These are phyloP conservation scores for Aspergillus ellipticus DNA, from an alignment of 495 filamentous ascomycete genomes.

Conservation along the genomic window DNA sequence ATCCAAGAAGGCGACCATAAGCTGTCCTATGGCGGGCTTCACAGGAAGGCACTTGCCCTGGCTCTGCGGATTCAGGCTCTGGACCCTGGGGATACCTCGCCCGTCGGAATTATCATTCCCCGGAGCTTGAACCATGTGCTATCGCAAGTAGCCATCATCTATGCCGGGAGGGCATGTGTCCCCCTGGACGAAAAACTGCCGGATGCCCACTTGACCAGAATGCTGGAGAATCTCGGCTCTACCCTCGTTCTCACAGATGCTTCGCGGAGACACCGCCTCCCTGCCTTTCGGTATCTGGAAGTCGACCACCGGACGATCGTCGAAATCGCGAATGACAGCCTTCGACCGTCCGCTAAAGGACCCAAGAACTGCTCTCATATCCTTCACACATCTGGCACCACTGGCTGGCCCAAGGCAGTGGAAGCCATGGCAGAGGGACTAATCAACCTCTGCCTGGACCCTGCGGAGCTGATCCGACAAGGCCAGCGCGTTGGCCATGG, in stretches of 20 bases:
- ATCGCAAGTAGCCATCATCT: slow-evolving; percentile 7
- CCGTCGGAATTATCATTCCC: slow-evolving; percentile 2
- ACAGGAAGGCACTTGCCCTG: background rate
- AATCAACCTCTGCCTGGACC: background rate
- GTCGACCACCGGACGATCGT: background rate
- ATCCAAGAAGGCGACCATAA: too few relatives aligned
- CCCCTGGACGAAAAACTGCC: slow-evolving; percentile 5
- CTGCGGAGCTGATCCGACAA: background rate
- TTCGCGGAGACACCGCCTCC: background rate
- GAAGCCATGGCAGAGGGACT: background rate
- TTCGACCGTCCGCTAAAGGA: background rate
- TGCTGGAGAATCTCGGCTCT: background rate
- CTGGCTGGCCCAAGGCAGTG: slow-evolving; percentile 7
- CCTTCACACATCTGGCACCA: slow-evolving; percentile 9
- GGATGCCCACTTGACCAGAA: background rate
- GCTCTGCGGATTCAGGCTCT: background rate
- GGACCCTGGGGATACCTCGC: background rate
- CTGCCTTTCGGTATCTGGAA: background rate
- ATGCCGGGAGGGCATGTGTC: slow-evolving; percentile 5
- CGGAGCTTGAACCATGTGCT: slow-evolving; percentile 6
- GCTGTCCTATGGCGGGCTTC: slow-evolving; percentile 1
- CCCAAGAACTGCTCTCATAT: background rate
- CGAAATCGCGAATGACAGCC: background rate
- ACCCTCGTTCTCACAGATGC: background rate
- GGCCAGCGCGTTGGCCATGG: slow-evolving; percentile 1